These are phyloP conservation scores for Ogataea ramenticola DNA, from an alignment of 805 yeast genomes.

Conservation along the genomic window DNA sequence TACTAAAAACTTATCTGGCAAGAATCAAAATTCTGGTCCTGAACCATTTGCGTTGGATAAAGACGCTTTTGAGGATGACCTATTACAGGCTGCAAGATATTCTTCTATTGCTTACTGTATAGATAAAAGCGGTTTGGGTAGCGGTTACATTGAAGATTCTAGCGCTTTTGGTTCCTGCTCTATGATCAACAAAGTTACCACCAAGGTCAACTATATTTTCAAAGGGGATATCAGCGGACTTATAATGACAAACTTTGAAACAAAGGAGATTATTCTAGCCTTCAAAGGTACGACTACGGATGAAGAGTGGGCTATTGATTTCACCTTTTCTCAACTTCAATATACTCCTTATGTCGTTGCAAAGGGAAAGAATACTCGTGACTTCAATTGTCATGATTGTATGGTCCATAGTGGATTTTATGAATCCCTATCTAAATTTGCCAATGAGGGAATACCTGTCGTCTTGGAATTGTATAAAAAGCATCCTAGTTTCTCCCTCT, in stretches of 20 bases:
- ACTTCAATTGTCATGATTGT: conserved; percentile 40
- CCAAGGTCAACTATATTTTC: conserved; percentile 30
- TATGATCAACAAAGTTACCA: conserved; percentile 6
- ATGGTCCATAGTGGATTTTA: conserved; percentile 61
- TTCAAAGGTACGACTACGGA: conserved; percentile 60
- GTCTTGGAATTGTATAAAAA: conserved; percentile 27
- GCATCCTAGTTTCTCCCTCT: conserved; percentile 41
- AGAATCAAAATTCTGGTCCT: not conserved
- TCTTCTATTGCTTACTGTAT: conserved; percentile 31
- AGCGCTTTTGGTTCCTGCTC: conserved; percentile 29
- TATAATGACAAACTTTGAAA: conserved; percentile 40
- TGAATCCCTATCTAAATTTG: conserved; percentile 35
- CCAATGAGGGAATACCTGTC: conserved; percentile 28
- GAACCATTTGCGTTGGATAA: not conserved
- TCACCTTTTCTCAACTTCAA: conserved; percentile 36
- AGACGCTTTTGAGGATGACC: conserved; percentile 8
- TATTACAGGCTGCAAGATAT: conserved; percentile 25
- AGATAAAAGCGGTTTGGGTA: conserved; percentile 11
- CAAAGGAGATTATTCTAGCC: conserved; percentile 37
- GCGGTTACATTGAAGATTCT: conserved; percentile 22
- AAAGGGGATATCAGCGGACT: conserved; percentile 49
- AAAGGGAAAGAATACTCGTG: conserved; percentile 12
- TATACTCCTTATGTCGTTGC: conserved; percentile 35
- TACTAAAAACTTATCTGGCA: too few relatives aligned
- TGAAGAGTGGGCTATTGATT: conserved; percentile 58